These are phyloP conservation scores for Avena eriantha DNA, from an alignment of 176 grass and related monocot genomes.

Conservation along the genomic window DNA sequence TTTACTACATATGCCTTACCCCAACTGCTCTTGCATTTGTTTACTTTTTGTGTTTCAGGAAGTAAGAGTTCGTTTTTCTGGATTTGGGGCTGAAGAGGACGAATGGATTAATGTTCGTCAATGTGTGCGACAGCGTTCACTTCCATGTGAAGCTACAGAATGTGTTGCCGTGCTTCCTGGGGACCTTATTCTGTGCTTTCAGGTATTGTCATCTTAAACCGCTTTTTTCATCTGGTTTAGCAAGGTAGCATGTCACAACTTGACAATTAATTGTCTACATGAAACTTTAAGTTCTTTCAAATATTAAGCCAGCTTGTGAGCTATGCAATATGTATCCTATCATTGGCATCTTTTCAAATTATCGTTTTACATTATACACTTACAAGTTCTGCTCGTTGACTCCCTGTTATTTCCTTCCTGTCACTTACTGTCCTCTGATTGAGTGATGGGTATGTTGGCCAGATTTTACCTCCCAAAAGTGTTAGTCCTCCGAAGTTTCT, in stretches of 20 bases:
- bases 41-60: slow-evolving; percentile 52
- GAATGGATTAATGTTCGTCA: slow-evolving; percentile 88
- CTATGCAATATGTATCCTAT: background rate
- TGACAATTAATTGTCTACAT: background rate
- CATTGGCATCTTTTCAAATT: background rate
- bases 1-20: background rate
- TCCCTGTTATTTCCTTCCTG: background rate
- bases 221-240: background rate
- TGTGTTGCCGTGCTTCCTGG: slow-evolving; percentile 83
- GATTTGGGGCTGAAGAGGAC: slow-evolving; percentile 84
- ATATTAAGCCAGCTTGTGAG: background rate
- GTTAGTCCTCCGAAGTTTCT: slow-evolving; percentile 12
- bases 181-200: slow-evolving; percentile 86
- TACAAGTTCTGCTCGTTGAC: background rate
- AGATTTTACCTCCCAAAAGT: background rate
- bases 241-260: background rate
- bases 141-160: slow-evolving; percentile 82
- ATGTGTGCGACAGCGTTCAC: slow-evolving; percentile 79
- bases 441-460: background rate
- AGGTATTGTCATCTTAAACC: slow-evolving; percentile 46
- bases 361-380: background rate
- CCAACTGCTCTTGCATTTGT: background rate
- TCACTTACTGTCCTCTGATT: background rate
- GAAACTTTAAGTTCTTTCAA: background rate
- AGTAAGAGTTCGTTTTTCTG: slow-evolving; percentile 79